Evolutionary conservation across 2,329 filamentous ascomycete species (phyloP), one percentile per base, ranked within the genome.

Genomic region (Gnomoniopsis sp.): DNA sequence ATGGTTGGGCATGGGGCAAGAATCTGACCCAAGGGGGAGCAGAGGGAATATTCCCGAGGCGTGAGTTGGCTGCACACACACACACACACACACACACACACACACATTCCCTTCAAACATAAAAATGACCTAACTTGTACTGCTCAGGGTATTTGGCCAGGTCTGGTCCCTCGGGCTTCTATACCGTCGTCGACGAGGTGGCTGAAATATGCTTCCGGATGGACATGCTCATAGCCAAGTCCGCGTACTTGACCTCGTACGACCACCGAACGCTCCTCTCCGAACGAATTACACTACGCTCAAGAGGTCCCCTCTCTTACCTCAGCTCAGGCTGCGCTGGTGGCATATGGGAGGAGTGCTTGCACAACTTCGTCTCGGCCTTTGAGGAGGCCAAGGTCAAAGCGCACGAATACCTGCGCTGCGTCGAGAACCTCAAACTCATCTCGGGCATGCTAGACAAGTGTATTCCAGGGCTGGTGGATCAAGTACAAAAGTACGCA

Each of bases 1-100:
- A 56, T 30, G 54, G 54, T 10, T 56, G 54, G 54, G 46, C 15
- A 11, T 56, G 54, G 54, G 54, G 54, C 46, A 49, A 56, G 47
- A 56, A 56, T 19, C 26, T 56, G 34, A 50, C 23, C 22, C 54
- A 43, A 33, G 34, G 38, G 6, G 54, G 54, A 11, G 26, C 22
- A 23, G 53, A 56, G 23, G 54, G 54, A 17, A 56, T 33, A 3
- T 50, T 56, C 36, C 47, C 54, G 10, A 56, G 49, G 7, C 19
- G 54, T 56, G 33, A 17, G 54, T 41, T 23, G 23, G 33, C 3
- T 41, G 23, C 14, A 26, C 21, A 30, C 7, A n/a, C 17, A 14
- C 12, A 36, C 15, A 33, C n/a, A 17, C 38, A 38, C 34, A 38
- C 17, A 43, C 10, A 43, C 38, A 17, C 14, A 7, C 6, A 17